Conservation (phyloP, 306 rosid species). For the Rosa multiflora region DNA sequence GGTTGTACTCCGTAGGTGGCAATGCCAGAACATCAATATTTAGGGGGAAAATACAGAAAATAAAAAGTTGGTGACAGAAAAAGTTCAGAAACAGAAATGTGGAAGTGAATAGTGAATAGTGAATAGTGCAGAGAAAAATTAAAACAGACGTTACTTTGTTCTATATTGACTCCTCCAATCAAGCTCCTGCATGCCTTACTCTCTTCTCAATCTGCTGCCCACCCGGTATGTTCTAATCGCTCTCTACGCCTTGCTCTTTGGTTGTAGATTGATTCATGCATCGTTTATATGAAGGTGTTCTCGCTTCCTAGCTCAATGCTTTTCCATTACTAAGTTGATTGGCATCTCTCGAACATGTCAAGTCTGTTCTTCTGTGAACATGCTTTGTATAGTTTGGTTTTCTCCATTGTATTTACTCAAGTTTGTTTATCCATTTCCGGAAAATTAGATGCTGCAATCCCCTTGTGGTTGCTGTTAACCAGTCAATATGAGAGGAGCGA, state of each 20-base stretch:
- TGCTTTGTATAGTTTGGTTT: not conserved
- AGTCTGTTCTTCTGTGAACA: not conserved
- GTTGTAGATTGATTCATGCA: not conserved
- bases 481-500: constrained; percentile 50
- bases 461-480: constrained; percentile 31
- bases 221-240: constrained; percentile 10
- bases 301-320: not conserved
- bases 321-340: not conserved
- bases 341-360: not conserved
- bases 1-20: not conserved
- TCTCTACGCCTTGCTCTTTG: not conserved
- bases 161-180: constrained; percentile 33
- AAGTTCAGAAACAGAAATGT: constrained; percentile 22
- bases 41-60: not conserved
- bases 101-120: constrained; percentile 22
- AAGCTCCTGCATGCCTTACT: constrained; percentile 23
- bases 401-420: not conserved
- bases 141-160: constrained; percentile 40
- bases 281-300: not conserved
- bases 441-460: constrained; percentile 47
- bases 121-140: constrained; percentile 33
- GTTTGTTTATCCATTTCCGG: not conserved
- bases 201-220: constrained; percentile 31
- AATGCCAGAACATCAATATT: not conserved
- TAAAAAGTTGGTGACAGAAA: constrained; percentile 50